Base-by-base conservation (phyloP, 1,284 basidiomycete species). In the Malassezia equina region DNA sequence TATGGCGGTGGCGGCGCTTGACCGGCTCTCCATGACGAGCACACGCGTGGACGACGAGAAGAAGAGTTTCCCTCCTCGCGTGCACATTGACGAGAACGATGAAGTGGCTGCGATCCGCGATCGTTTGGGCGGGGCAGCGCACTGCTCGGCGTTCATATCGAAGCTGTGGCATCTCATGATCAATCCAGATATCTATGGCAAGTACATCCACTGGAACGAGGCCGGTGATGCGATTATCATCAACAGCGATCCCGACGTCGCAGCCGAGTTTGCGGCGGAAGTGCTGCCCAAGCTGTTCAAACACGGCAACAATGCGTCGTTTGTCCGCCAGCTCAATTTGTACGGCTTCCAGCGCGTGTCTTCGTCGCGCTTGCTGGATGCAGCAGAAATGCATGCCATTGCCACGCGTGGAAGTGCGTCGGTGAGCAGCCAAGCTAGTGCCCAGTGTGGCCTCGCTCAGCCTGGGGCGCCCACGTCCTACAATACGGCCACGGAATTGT, bases 141-240 rank as follows among this genome's bases (percentile, higher is more conserved):
- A 72, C 59, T 74, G 71, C 58, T 69, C 69, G 3, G 71, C 71
- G 2, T 74, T 74, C 43, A 73, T 74, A 49, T 67, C 65, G 32
- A 74, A 74, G 58, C 62, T 74, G 19, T 74, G 71, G 71, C 70
- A 70, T 51, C 62, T 74, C 13, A 71, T 74, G 69, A 67, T 66
- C 58, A 67, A 68, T 51, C 71, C 71, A 7, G 60, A 55, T 5
- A 60, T 65, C 29, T 71, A 71, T 52, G 61, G 59, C 55, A 63
- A 61, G 44, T 71, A 67, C 55, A 69, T 71, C 42, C 63, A 54
- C 41, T 71, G 69, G 69, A 66, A 64, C 53, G 62, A 68, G 41
- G 64, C 64, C 0, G 71, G 71, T 32, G 63, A 67, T 17, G 64
- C 69, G 27, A 67, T 74, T 59, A 71, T 74, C n/a, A 59, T 73